A percentile compares a stretch with the other conserved stretches of the same genome.
Conservation (phyloP, 163 green algal species). For the Volvox carteri region DNA sequence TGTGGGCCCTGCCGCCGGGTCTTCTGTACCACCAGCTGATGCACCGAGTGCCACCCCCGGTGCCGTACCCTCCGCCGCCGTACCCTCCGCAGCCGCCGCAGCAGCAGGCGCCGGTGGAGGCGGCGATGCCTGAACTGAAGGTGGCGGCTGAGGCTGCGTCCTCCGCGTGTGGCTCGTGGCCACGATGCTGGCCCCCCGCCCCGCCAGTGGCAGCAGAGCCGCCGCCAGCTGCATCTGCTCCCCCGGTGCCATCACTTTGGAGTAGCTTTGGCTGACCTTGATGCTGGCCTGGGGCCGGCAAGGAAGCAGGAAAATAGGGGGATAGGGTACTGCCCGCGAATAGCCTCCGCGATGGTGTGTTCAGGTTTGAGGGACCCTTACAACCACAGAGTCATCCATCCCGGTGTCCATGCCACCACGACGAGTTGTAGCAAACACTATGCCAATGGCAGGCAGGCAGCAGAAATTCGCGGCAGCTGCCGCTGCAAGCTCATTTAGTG, state of each 20-base stretch:
- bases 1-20: too few relatives aligned
- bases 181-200: neutral
- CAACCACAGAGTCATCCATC: too few relatives aligned
- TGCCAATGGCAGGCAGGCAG: too few relatives aligned
- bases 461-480: too few relatives aligned
- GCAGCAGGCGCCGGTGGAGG: neutral
- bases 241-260: slow-evolving; percentile 8
- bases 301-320: too few relatives aligned
- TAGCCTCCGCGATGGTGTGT: too few relatives aligned
- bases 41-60: neutral
- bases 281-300: slow-evolving; percentile 44
- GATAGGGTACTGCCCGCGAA: too few relatives aligned
- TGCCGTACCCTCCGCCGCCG: neutral
- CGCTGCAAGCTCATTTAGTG: too few relatives aligned
- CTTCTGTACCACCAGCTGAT: too few relatives aligned
- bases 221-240: slow-evolving; percentile 53
- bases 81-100: neutral
- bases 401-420: too few relatives aligned
- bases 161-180: neutral
- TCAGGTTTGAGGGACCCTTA: too few relatives aligned
- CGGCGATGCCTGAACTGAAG: neutral
- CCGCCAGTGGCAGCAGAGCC: slow-evolving; percentile 14
- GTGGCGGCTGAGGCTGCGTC: neutral
- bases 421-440: too few relatives aligned
- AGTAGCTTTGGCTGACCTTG: slow-evolving; percentile 35